Evolutionary conservation across 352 stramenopile genomes (phyloP).

Genomic region (Phytopythium boreale): DNA sequence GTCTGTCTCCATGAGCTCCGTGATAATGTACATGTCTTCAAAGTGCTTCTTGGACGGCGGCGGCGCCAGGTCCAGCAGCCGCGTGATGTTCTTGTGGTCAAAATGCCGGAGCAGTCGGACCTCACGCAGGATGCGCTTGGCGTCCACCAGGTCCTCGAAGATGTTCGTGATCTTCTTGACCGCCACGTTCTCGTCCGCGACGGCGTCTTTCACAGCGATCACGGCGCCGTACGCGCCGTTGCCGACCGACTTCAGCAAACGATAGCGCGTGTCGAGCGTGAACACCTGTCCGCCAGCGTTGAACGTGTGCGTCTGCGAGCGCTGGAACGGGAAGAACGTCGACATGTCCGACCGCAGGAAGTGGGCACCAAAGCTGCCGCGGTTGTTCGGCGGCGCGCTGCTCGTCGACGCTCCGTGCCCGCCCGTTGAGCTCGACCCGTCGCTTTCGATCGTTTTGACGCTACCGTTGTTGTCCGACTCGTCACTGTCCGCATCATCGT

Average conservation of each 20-base stretch:
- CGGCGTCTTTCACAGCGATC: constrained; percentile 78
- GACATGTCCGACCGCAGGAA: constrained; percentile 8
- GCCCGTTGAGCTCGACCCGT: constrained; percentile 9
- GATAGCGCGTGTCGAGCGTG: constrained; percentile 86
- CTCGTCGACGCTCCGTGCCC: constrained; percentile 7
- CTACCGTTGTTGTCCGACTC: constrained; percentile 20
- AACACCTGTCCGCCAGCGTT: constrained; percentile 81
- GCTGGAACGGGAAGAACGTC: constrained; percentile 19
- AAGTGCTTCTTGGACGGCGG: constrained; percentile 91
- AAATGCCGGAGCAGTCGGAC: constrained; percentile 87
- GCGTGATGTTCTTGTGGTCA: constrained; percentile 93
- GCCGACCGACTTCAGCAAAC: constrained; percentile 87
- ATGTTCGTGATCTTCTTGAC: constrained; percentile 94
- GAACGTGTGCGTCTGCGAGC: constrained; percentile 61
- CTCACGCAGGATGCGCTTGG: constrained; percentile 97
- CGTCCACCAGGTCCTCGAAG: constrained; percentile 97
- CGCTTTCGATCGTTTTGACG: constrained; percentile 1
- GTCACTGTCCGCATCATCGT: constrained; percentile 3
- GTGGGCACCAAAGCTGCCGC: background rate
- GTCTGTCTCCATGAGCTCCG: constrained; percentile 96
- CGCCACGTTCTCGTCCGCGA: constrained; percentile 62
- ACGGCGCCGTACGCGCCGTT: constrained; percentile 89
- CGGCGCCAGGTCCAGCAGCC: constrained; percentile 89
- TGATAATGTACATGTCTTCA: constrained; percentile 96
- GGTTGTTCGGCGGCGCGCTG: background rate